phyloP scores from a whole-genome alignment of 1,284 basidiomycete genomes.

The Tilletia setariae region DNA sequence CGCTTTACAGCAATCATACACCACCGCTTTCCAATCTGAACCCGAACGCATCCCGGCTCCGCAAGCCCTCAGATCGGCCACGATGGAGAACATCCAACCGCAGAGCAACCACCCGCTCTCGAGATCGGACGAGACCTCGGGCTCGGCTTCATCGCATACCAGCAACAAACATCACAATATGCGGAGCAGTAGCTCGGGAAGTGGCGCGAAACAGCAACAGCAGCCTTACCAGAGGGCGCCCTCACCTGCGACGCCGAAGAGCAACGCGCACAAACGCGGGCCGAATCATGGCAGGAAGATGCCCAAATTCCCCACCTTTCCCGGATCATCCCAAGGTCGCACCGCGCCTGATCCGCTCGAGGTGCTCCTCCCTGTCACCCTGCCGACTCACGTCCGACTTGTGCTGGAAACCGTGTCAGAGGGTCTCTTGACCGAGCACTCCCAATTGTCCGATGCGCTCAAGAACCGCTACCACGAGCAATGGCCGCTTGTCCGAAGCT shows the following conservation, averaged over 20 bases:
- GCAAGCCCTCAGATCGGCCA: no score
- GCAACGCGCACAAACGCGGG: no score
- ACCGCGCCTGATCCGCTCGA: slow-evolving; percentile 24
- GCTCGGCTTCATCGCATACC: background rate
- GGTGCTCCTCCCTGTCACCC: slow-evolving; percentile 32
- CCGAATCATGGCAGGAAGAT: no score
- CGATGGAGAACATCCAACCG: no score
- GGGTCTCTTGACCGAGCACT: slow-evolving; percentile 39
- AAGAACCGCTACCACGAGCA: slow-evolving; percentile 45
- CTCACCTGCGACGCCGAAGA: background rate
- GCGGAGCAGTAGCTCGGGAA: no score
- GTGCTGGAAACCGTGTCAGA: slow-evolving; percentile 39
- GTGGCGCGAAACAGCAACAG: slow-evolving; percentile 3
- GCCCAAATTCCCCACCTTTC: slow-evolving; percentile 31
- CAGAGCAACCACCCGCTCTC: slow-evolving; percentile 14
- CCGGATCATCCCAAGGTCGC: slow-evolving; percentile 22
- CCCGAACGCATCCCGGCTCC: no score
- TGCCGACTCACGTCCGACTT: slow-evolving; percentile 34
- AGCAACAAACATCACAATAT: no score
- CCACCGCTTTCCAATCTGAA: no score
- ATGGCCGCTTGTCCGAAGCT: slow-evolving; percentile 44
- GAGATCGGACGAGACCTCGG: background rate
- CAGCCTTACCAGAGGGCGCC: background rate
- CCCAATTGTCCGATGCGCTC: slow-evolving; percentile 37
- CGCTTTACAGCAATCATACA: no score